These are phyloP conservation scores for Linderniella brevidens DNA, from an alignment of 257 asterid species.

Conservation along the genomic window DNA sequence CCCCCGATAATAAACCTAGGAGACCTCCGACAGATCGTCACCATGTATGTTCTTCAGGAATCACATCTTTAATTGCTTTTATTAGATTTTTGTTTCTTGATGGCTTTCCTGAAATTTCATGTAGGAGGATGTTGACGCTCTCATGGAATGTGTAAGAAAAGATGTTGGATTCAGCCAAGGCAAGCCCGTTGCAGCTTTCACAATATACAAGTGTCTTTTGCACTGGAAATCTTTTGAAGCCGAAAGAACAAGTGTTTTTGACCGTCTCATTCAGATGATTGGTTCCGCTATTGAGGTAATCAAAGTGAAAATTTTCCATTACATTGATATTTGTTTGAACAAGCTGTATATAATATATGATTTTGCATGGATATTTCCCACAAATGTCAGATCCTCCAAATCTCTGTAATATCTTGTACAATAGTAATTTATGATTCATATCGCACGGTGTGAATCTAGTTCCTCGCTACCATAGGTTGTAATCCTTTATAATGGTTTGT, in stretches of 20 bases:
- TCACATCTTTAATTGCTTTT: not conserved
- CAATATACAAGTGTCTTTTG: conserved; percentile 90
- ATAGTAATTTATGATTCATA: too few relatives aligned
- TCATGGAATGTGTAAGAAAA: conserved; percentile 73
- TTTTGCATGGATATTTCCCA: conserved; percentile 1
- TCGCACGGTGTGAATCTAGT: too few relatives aligned
- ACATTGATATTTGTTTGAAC: conserved; percentile 1
- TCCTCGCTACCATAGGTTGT: too few relatives aligned
- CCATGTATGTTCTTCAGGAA: conserved; percentile 29
- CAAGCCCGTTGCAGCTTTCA: conserved; percentile 95
- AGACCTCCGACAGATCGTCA: conserved; percentile 77
- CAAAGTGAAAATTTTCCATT: conserved; percentile 3
- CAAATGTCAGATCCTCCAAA: too few relatives aligned
- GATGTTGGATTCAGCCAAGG: conserved; percentile 97
- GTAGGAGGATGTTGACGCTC: conserved; percentile 98
- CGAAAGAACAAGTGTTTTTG: conserved; percentile 92
- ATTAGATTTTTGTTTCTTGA: too few relatives aligned
- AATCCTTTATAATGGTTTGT: too few relatives aligned
- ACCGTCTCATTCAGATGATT: conserved; percentile 92
- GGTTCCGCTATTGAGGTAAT: conserved; percentile 94
- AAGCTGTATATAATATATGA: not conserved
- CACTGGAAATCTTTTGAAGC: conserved; percentile 99
- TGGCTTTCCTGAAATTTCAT: not conserved
- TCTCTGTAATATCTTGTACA: too few relatives aligned
- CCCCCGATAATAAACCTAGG: conserved; percentile 73